phyloP scores from a whole-genome alignment of 2,329 filamentous ascomycete genomes.

The Geosmithia morbida region DNA sequence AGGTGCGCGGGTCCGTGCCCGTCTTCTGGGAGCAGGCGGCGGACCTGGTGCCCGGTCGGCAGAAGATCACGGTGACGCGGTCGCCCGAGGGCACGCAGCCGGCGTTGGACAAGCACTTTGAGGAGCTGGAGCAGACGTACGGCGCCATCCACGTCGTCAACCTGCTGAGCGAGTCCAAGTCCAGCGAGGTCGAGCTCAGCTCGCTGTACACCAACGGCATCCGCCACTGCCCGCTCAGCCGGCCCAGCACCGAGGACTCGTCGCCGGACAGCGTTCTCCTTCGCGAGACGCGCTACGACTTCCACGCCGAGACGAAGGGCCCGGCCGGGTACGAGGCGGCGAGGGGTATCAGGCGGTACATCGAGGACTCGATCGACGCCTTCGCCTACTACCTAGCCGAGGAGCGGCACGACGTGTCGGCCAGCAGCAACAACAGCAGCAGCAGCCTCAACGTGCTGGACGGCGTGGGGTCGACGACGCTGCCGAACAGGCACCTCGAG shows the following conservation, averaged over 20 bases:
- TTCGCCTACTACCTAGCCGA: constrained; percentile 91
- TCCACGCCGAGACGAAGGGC: constrained; percentile 84
- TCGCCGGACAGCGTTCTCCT: constrained; percentile 59
- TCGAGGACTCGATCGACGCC: constrained; percentile 64
- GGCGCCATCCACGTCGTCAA: constrained; percentile 89
- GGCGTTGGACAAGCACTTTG: constrained; percentile 91
- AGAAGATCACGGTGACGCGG: constrained; percentile 84
- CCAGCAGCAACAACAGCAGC: background rate
- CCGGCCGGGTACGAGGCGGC: constrained; percentile 82
- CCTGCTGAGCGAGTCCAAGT: constrained; percentile 79
- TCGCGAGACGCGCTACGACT: constrained; percentile 80
- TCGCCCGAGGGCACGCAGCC: constrained; percentile 85
- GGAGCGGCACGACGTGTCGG: constrained; percentile 39
- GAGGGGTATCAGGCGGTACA: constrained; percentile 64
- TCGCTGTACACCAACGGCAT: constrained; percentile 68
- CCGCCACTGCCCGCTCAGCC: constrained; percentile 56
- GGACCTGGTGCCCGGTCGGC: constrained; percentile 77
- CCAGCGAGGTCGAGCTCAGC: constrained; percentile 73
- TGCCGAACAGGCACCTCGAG: constrained; percentile 29
- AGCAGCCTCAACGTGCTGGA: background rate
- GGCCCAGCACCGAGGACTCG: constrained; percentile 32
- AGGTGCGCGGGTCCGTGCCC: constrained; percentile 84
- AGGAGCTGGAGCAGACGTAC: constrained; percentile 71
- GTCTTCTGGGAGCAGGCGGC: constrained; percentile 95
- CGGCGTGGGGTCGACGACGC: background rate